Conservation (phyloP, 768 basidiomycete genomes). For the Suillus tomentosus region DNA sequence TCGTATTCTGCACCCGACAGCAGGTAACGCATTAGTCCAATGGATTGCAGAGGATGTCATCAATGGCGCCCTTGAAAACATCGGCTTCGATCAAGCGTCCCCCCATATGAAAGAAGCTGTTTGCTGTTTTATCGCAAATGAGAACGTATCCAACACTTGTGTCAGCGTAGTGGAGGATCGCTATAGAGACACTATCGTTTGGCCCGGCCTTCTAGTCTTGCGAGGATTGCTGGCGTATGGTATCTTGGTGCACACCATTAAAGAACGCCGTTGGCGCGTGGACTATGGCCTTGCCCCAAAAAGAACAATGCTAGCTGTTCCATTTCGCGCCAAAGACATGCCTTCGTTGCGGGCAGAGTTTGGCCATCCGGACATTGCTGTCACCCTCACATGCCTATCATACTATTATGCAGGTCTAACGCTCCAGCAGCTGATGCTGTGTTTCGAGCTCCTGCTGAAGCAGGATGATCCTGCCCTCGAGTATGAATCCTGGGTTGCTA, state of each 20-base stretch:
- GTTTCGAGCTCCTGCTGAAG: constrained; percentile 31
- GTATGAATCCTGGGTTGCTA: constrained; percentile 35
- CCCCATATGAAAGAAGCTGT: constrained; percentile 15
- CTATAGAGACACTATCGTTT: constrained; percentile 12
- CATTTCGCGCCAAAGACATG: constrained; percentile 41
- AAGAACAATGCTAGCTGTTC: constrained; percentile 39
- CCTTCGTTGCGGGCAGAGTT: constrained; percentile 40
- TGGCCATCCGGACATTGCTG: constrained; percentile 39
- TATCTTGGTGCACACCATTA: constrained; percentile 32
- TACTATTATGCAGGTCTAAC: constrained; percentile 40
- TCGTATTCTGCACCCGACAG: constrained; percentile 23
- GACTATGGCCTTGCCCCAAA: constrained; percentile 38
- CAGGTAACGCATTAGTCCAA: constrained; percentile 18
- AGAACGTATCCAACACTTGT: background rate
- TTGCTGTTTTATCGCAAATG: constrained; percentile 25
- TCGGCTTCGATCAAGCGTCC: constrained; percentile 19
- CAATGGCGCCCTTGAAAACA: constrained; percentile 16
- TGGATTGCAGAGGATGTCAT: constrained; percentile 22
- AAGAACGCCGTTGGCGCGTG: constrained; percentile 41
- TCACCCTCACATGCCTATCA: constrained; percentile 38
- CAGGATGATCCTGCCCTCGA: constrained; percentile 34
- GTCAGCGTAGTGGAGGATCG: constrained; percentile 16
- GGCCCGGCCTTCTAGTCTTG: constrained; percentile 31
- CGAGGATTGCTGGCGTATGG: constrained; percentile 38
- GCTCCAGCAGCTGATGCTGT: constrained; percentile 28